Percentiles rank a stretch among this genome's conserved stretches.
Evolutionary conservation across 495 filamentous ascomycete genomes (phyloP).

Genomic region (Beverwykella pulmonaria): DNA sequence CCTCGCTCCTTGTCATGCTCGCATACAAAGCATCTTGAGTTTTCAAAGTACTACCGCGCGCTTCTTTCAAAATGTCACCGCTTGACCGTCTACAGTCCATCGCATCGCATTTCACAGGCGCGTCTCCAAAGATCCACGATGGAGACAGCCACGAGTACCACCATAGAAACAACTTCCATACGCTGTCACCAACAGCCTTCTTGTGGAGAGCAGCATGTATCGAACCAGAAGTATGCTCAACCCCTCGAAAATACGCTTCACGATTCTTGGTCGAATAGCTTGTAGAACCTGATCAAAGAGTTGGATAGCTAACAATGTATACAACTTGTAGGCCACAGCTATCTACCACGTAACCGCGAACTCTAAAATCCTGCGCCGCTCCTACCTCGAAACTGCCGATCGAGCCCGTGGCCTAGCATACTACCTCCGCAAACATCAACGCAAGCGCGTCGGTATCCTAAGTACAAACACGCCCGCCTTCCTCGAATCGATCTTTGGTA

Average conservation of each 20-base stretch:
- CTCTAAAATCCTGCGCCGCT: slow-evolving; percentile 68
- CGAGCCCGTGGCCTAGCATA: slow-evolving; percentile 85
- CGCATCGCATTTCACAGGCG: slow-evolving; percentile 62
- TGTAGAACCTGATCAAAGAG: not conserved
- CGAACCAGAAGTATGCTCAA: slow-evolving; percentile 62
- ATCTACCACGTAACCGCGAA: slow-evolving; percentile 88
- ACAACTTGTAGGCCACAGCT: slow-evolving; percentile 63
- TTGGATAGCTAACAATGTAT: not conserved
- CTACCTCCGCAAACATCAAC: slow-evolving; percentile 71
- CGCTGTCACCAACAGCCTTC: slow-evolving; percentile 86
- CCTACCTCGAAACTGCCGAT: slow-evolving; percentile 79
- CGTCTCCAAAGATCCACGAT: slow-evolving; percentile 43
- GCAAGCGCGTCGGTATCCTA: slow-evolving; percentile 76
- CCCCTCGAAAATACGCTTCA: not conserved
- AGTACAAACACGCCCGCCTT: slow-evolving; percentile 94
- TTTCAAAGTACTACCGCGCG: not conserved
- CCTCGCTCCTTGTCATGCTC: not conserved
- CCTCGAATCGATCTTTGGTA: slow-evolving; percentile 84
- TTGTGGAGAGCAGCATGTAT: slow-evolving; percentile 84
- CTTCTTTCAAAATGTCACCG: slow-evolving; percentile 18
- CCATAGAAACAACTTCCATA: slow-evolving; percentile 69
- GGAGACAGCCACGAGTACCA: slow-evolving; percentile 44
- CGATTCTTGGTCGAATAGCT: not conserved
- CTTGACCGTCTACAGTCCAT: slow-evolving; percentile 59
- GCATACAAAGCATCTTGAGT: not conserved